Base-by-base conservation (phyloP, 768 basidiomycete species). In the Suillus paluster region DNA sequence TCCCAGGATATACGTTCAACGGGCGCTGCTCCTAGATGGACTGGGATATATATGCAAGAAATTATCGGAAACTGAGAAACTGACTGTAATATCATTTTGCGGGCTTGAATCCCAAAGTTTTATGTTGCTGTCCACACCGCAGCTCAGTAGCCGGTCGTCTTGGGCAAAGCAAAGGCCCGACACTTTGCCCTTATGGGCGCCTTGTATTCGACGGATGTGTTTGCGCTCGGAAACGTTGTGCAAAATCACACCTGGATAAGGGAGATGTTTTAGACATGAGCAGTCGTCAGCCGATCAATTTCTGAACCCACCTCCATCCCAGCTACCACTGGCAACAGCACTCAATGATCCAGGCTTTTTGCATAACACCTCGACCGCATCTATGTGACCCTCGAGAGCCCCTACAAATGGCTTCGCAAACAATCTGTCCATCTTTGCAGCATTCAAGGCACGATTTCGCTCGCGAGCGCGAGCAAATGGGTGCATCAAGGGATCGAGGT, bases 321-420 rank as follows among this genome's bases (percentile, higher is more conserved):
- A 98, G 67, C 93, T 92, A 23, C 93, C 96, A 70, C 94, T 97
- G 0, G 93, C 96, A 21, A 98, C 83, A 30, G 87, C 82, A 19
- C 86, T 87, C 25, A 97, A 78, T 1, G 90, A 86, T 19, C 87
- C 86, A 21, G 88, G 87, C 64, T 87, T 89, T 67, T 85, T 88
- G 17, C 84, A 84, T 62, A 98, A 78, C 21, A 88, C 86, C 76
- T 97, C 96, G n/a, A 98, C 89, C 19, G 95, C 94, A 72, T 98
- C 96, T 42, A 91, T 82, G 74, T 99, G 97, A 2, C 97, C 97
- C 63, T 97, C 96, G 54, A 99, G 73, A 57, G 87, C 84, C 41
- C 86, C 93, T 17, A 99, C 81, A 69, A 99, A 99, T 0, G 97
- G 97, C 69, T 97, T 98, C n/a, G 97, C 89, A 71, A 99, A 98